Evolutionary conservation across 2,329 filamentous ascomycete species (phyloP).

Genomic region (Alternaria gaisen): DNA sequence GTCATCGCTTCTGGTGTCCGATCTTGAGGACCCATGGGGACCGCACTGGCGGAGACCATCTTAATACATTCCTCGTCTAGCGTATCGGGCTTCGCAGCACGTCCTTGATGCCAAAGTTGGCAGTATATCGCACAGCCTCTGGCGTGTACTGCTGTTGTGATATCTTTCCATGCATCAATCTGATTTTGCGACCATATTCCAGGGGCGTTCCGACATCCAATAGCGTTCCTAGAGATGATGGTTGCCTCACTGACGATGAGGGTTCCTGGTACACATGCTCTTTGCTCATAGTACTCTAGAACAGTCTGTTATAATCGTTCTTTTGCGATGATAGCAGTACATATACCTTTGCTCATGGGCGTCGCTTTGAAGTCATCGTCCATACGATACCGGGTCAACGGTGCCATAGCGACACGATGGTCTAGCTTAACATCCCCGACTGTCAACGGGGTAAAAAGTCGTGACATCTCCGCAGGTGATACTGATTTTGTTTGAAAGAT

Average conservation of each 20-base stretch:
- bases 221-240: constrained; percentile 56
- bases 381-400: constrained; percentile 51
- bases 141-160: constrained; percentile 67
- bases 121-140: constrained; percentile 66
- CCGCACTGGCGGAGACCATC: constrained; percentile 41
- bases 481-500: neutral
- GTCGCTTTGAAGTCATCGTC: constrained; percentile 56
- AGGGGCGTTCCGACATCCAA: constrained; percentile 59
- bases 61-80: constrained; percentile 38
- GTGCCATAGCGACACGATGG: constrained; percentile 47
- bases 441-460: constrained; percentile 47
- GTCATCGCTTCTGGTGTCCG: constrained; percentile 44
- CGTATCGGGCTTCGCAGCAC: constrained; percentile 55
- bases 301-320: neutral
- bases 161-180: constrained; percentile 64
- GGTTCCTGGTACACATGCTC: constrained; percentile 60
- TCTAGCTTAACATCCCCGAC: constrained; percentile 39
- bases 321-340: neutral
- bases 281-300: constrained; percentile 61
- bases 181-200: constrained; percentile 62
- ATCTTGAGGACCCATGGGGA: constrained; percentile 39
- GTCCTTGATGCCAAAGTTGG: constrained; percentile 68
- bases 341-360: constrained; percentile 18
- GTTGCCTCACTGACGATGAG: constrained; percentile 67
- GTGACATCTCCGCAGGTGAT: constrained; percentile 9